Percentiles rank a stretch among this genome's conserved stretches.
phyloP scores from a whole-genome alignment of 2,329 filamentous ascomycete species.

The Tolypocladium pustulatum region DNA sequence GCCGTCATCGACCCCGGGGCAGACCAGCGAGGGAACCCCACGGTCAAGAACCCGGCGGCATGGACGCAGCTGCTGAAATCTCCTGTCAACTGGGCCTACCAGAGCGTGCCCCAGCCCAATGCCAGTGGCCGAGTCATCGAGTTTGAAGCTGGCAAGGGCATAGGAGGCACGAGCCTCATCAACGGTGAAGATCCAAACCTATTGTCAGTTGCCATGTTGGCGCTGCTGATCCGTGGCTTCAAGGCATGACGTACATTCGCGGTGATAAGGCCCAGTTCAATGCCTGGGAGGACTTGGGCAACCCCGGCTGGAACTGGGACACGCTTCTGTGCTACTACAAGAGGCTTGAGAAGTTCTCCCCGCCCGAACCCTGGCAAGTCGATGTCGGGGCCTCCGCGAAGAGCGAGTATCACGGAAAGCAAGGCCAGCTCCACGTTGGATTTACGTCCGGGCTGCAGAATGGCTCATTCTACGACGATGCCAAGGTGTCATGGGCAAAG shows the following conservation, averaged over 20 bases:
- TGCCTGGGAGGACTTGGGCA: conserved; percentile 31
- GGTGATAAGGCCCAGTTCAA: conserved; percentile 30
- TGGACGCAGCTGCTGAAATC: conserved; percentile 16
- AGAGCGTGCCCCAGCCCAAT: conserved; percentile 17
- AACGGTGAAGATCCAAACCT: conserved; percentile 18
- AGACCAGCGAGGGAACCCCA: conserved; percentile 22
- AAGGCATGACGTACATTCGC: conserved; percentile 35
- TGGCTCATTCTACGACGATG: conserved; percentile 15
- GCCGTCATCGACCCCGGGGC: conserved; percentile 26
- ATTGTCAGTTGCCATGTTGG: not conserved
- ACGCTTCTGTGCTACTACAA: conserved; percentile 35
- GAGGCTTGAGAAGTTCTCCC: conserved; percentile 25
- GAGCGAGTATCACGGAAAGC: conserved; percentile 20
- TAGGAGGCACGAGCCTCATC: conserved; percentile 28
- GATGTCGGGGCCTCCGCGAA: conserved; percentile 24
- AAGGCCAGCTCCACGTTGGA: conserved; percentile 24
- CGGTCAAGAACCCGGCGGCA: conserved; percentile 17
- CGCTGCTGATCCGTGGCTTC: not conserved
- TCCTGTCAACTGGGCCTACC: conserved; percentile 24
- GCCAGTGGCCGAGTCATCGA: conserved; percentile 20
- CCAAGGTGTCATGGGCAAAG: conserved; percentile 19
- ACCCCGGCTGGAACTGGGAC: conserved; percentile 33
- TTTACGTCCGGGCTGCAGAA: conserved; percentile 24
- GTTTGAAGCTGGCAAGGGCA: conserved; percentile 24
- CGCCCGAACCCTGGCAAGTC: conserved; percentile 21